Base-by-base conservation (phyloP, 2,329 filamentous ascomycete species). In the Setomelanomma holmii region DNA sequence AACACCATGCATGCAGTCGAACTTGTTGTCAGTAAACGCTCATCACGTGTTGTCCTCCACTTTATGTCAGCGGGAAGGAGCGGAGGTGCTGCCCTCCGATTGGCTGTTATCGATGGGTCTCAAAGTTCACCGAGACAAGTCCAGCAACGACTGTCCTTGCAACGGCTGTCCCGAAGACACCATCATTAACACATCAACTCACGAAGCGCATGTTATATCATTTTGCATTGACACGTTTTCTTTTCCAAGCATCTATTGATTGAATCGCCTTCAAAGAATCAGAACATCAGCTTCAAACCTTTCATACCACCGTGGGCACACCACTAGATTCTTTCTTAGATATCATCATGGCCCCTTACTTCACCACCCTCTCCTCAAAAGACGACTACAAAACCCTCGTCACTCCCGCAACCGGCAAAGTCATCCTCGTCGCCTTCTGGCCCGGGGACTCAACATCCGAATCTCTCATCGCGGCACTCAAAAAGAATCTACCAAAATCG, bases 371-470 rank as follows among this genome's bases (percentile, higher is more conserved):
- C 24, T 41, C 56, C 11, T 58, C 55, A 36, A 49, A 59, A 21
- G 52, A 53, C 11, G 61, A 65, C 24, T 66, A 54, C 47, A 53
- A 48, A 16, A 45, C 56, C 14, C 55, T 58, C 44, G 38, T 66
- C 40, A 58, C 49, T n/a, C 43, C 49, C 24, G 46, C 56, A 14
- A 58, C 63, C 1, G 64, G 64, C 23, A 64, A 56, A 41, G 58
- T 60, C 17, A 22, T 67, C 14, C 51, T 67, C 1, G 53, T 63
- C 3, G 60, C 59, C 27, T 60, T 52, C 52, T 67, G 64, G 64
- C 63, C 64, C 27, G 51, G 58, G 27, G 64, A 67, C 53, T 36
- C 47, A 11, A 61, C 56, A n/a, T 59, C 56, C 14, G 53, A 55
- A 4, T 43, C 56, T 42, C 46, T 64, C 2, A 54, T 61, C 21